A percentile compares a stretch with the other conserved stretches of the same genome.
These are phyloP conservation scores for Malus sylvestris DNA, from an alignment of 306 rosid genomes.

Conservation along the genomic window DNA sequence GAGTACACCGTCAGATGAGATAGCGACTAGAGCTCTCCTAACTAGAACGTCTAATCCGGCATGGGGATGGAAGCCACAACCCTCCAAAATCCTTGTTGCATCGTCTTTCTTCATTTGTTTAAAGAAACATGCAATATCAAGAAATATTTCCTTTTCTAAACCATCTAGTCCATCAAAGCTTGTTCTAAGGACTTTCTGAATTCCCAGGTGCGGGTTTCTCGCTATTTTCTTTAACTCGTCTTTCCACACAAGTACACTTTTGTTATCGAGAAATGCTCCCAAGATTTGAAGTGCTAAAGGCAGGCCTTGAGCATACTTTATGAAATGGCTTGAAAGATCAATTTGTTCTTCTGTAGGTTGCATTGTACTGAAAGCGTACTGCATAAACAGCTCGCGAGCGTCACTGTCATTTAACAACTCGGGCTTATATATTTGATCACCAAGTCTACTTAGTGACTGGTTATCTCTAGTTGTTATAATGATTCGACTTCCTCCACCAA, in stretches of 20 bases:
- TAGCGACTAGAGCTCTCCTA: conserved; percentile 13
- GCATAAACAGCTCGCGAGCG: conserved; percentile 5
- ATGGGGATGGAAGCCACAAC: conserved; percentile 17
- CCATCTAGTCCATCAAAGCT: conserved; percentile 21
- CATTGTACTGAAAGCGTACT: conserved; percentile 4
- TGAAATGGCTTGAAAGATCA: background rate
- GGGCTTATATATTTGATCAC: background rate
- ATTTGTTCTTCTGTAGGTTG: background rate
- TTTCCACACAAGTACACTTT: background rate
- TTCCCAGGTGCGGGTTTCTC: conserved; percentile 1
- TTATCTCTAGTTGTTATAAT: conserved; percentile 19
- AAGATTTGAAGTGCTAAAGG: background rate
- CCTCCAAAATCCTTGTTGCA: conserved; percentile 15
- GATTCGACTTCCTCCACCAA: conserved; percentile 15
- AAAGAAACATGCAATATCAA: conserved; percentile 37
- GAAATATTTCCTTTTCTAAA: conserved; percentile 16
- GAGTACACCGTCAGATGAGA: background rate
- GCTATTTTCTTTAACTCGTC: background rate
- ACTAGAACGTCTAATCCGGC: conserved; percentile 24
- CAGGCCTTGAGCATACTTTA: background rate
- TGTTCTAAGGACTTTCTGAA: conserved; percentile 7
- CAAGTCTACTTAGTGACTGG: background rate
- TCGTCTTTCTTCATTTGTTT: conserved; percentile 20
- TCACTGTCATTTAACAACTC: background rate
- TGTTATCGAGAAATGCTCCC: conserved; percentile 5